Evolutionary conservation across 2,329 filamentous ascomycete species (phyloP).

Genomic region (Diaporthe eres): DNA sequence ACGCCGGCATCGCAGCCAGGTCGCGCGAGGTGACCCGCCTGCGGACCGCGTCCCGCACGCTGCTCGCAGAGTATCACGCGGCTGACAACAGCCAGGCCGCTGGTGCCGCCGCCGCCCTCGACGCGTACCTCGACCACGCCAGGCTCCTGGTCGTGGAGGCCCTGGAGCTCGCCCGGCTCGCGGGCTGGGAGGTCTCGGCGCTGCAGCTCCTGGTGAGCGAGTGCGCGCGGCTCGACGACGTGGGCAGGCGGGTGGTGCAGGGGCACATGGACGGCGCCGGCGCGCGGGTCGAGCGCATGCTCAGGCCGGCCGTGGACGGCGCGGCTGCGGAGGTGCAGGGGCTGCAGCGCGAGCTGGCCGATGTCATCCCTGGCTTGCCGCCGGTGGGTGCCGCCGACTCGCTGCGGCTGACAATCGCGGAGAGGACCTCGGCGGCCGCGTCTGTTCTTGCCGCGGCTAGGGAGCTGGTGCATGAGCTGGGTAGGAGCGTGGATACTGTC

Average conservation of each 20-base stretch:
- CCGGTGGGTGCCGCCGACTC: background rate
- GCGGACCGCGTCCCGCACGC: fast-evolving
- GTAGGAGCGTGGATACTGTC: background rate
- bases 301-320: background rate
- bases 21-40: background rate
- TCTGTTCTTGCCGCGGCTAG: background rate
- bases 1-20: background rate
- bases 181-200: background rate
- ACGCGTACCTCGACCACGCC: background rate
- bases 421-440: background rate
- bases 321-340: background rate
- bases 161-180: background rate
- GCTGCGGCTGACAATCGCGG: background rate
- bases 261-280: background rate
- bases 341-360: background rate
- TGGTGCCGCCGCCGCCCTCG: background rate
- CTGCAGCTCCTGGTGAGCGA: background rate
- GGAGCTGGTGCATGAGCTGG: background rate
- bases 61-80: background rate
- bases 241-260: fast-evolving
- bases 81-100: background rate
- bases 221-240: background rate
- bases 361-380: background rate
- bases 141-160: background rate
- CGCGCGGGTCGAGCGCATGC: background rate